Base-by-base conservation (phyloP, 2,329 filamentous ascomycete genomes). In the Cercospora zeae-maydis region DNA sequence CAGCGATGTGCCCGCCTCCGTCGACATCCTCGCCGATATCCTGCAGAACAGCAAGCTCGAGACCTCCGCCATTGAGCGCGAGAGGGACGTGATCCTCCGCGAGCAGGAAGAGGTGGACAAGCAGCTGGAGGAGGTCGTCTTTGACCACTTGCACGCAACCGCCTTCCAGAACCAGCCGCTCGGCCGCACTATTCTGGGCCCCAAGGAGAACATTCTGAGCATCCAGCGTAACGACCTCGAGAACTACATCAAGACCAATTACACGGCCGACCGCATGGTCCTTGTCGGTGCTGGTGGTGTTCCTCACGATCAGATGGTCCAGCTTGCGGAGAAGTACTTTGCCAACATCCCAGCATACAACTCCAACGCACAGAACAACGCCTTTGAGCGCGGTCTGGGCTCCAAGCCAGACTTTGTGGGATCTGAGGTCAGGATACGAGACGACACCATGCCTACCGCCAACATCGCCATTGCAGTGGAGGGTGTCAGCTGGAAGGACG, bases 91-190 rank as follows among this genome's bases (percentile, higher is more conserved):
- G 76, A 99, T 99, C 78, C 88, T 99, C 74, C 90, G 95, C 75
- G 95, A 99, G 82, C 95, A 96, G 74, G 95, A 99, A 83, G 95
- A 99, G 85, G 96, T 99, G 71, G 95, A 99, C 86, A 99, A 99
- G 87, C 93, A 98, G 84, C 84, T 98, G 63, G 96, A 99, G 84
- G 95, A 99, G 83, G 95, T 99, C 71, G 96, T 99, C 65, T 99
- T 99, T 76, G 95, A 99, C 82, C 95, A 99, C 82, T 85, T 99
- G 64, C 95, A 99, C 82, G 93, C 95, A 75, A 99, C 95, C 72
- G 96, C 95, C 74, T 99, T 91, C 88, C 93, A 97, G 84, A 85
- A 88, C 78, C 95, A 99, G 84, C 90, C 95, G 67, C 88, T 99
- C 64, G 95, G 95, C 79, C 93, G 95, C 78, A 99, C 95, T 73